Base-by-base conservation (phyloP, 768 basidiomycete genomes). In the Suillus luteus region DNA sequence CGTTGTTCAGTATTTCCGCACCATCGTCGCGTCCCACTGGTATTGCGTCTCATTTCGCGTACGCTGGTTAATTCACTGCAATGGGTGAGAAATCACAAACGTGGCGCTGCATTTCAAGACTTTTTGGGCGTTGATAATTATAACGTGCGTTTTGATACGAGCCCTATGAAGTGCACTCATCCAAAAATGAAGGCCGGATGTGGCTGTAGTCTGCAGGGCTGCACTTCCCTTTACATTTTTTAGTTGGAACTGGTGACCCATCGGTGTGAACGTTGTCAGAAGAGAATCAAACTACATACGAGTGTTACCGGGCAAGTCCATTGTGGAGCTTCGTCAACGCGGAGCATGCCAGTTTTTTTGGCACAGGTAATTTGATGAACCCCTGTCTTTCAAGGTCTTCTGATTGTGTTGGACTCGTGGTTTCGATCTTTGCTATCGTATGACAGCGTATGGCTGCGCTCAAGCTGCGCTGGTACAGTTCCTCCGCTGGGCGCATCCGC, bases 271-370 rank as follows among this genome's bases (percentile, higher is more conserved):
- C 64, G 69, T 76, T 44, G 46, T 82, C n/a, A 81, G 52, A 69
- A 15, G 71, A 78, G 62, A 80, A 81, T 22, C 70, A 72, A 52
- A 83, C 83, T 15, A 82, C 82, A 19, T 84, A 77, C 71, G 67
- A 22, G 61, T 83, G 52, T 68, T 75, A 6, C 73, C 78, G 44
- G 82, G 78, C 1, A 61, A 69, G 35, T 63, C 73, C 10, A 81
- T 76, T 24, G 52, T 35, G 77, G 77, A 38, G 72, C 73, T 7
- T 69, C 41, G n/a, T 38, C 5, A n/a, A 41, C 4, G 70, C 75
- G 37, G 71, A 75, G 7, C 61, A 65, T 38, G 77, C 74, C 37
- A 51, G 11, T 37, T 75, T 80, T 60, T 51, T 68, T n/a, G 80
- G 78, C n/a, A 80, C 81, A 54, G 80, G 77, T 81, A 65, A 46